These are phyloP conservation scores for Aspergillus sp. DNA, from an alignment of 2,329 filamentous ascomycete genomes.

Conservation along the genomic window DNA sequence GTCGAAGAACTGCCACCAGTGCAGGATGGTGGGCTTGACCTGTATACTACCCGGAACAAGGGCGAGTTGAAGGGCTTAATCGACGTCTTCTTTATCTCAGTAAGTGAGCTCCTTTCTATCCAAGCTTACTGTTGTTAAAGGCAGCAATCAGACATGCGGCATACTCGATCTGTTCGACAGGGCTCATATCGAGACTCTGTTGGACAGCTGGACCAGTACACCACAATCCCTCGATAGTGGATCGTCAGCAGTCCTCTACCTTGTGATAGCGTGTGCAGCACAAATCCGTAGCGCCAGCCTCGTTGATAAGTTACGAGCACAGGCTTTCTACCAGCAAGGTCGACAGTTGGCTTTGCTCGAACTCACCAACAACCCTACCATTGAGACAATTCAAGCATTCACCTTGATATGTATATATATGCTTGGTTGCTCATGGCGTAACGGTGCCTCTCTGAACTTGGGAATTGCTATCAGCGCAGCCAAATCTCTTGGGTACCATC, in stretches of 20 bases:
- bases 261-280: neutral
- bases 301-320: neutral
- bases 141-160: neutral
- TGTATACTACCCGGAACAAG: neutral
- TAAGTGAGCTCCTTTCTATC: neutral
- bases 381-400: slow-evolving; percentile 3
- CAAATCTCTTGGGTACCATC: neutral
- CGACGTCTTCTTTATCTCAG: neutral
- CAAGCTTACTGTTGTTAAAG: neutral
- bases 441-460: neutral
- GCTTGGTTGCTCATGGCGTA: slow-evolving; percentile 1
- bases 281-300: neutral
- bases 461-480: slow-evolving; percentile 3
- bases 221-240: neutral
- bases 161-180: neutral
- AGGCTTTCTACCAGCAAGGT: slow-evolving; percentile 4
- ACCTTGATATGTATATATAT: slow-evolving; percentile 3
- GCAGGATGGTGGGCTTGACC: neutral
- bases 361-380: slow-evolving; percentile 2
- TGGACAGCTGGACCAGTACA: neutral
- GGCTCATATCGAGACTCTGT: neutral
- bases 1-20: neutral
- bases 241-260: neutral
- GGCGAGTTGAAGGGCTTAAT: neutral
- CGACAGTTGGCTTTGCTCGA: slow-evolving; percentile 2